phyloP scores from a whole-genome alignment of 805 yeast species.

The Pichia kluyveri region DNA sequence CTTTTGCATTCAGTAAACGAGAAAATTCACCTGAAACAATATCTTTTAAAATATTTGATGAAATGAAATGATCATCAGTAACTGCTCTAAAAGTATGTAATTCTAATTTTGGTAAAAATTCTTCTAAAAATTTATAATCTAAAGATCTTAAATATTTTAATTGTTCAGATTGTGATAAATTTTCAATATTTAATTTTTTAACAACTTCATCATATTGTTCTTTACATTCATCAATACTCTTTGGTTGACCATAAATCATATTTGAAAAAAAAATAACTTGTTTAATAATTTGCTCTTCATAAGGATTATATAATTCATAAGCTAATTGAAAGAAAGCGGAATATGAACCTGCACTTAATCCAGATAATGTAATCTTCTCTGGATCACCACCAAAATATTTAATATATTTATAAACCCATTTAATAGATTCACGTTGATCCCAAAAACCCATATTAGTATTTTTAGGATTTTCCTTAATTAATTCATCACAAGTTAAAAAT shows the following conservation, averaged over 20 bases:
- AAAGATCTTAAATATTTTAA: conserved; percentile 5
- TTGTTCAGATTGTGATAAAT: conserved; percentile 7
- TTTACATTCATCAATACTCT: conserved; percentile 25
- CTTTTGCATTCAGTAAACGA: conserved; percentile 1
- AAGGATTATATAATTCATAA: conserved; percentile 34
- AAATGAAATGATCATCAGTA: conserved; percentile 30
- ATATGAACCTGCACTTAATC: conserved; percentile 39
- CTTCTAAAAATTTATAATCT: conserved; percentile 4
- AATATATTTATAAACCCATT: conserved; percentile 37
- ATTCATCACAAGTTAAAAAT: conserved; percentile 29
- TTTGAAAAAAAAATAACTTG: conserved; percentile 28
- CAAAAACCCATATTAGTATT: conserved; percentile 30
- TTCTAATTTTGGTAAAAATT: conserved; percentile 5
- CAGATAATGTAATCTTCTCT: conserved; percentile 32
- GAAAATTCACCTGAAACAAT: conserved; percentile 18
- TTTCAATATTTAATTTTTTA: conserved; percentile 14
- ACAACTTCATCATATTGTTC: conserved; percentile 29
- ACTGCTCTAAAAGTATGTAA: conserved; percentile 28
- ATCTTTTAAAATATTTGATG: conserved; percentile 24
- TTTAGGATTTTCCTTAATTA: conserved; percentile 24
- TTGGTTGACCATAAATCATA: conserved; percentile 30
- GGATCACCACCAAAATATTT: conserved; percentile 38
- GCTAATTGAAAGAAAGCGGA: conserved; percentile 33
- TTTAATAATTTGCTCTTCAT: conserved; percentile 30
- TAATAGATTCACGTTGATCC: conserved; percentile 38